Evolutionary conservation across 495 filamentous ascomycete genomes (phyloP), one percentile per base, ranked within the genome.

Genomic region (Margaritispora aquatica): DNA sequence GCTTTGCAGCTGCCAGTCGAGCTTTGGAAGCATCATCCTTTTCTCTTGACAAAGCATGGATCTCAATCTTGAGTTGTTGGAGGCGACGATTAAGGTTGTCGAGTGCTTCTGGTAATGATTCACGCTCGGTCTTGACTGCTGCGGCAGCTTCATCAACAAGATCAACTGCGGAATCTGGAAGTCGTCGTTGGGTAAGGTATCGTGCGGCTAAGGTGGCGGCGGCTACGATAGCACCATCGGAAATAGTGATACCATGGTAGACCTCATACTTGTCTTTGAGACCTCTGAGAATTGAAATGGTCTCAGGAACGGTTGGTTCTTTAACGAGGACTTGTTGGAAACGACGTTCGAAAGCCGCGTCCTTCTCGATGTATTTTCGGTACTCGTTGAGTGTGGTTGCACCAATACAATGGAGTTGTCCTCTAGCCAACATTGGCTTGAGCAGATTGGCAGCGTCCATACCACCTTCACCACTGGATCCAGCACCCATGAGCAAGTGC

Each of bases 281-380:
- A 61, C 94, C 94, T 77, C 94, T 88, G 17, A 98, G 87, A 69
- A 98, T 98, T 2, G 94, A 97, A 63, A 98, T 84, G 2, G 94
- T 97, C 72, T 98, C 94, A 0, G 84, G 71, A 44, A 97, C 84
- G 4, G 84, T 74, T 1, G 94, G 94, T 69, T 98, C 94, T 69
- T 95, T 96, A 68, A 97, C 91, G 29, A 97, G 73, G 27, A 98
- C 93, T 71, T 97, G 94, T 71, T 98, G 94, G 79, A 98, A 98
- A 69, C 94, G 89, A 67, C 95, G 91, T 71, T 97, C 94, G 69
- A 98, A 97, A 49, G 94, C 94, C 47, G 89, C 87, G 64, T 98
- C 94, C 73, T 98, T 98, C 71, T 98, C 95, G 58, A 98, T 97
- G 72, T 98, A 97, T 74, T 98, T 98, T 65, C 94, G 85, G 75